Evolutionary conservation across 129 eudicot genomes (phyloP), one percentile per base, ranked within the genome.

Genomic region (Flaveria trinervia): DNA sequence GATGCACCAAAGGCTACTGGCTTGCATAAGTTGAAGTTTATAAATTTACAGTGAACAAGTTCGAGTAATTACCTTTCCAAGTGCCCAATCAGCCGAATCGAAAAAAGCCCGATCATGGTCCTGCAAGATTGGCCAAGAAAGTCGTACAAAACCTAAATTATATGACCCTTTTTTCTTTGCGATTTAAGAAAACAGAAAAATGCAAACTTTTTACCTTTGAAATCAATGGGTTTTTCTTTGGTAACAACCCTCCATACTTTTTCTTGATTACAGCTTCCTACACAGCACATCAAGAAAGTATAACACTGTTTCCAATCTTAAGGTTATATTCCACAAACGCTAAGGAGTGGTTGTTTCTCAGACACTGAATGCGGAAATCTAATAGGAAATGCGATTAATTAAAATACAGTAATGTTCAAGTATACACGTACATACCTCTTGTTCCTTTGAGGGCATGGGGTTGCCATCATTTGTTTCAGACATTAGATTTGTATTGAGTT

Each of bases 81-180:
- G 70, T 48, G 96, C 98, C 98, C 98, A 93, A 74, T 93, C 98
- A 72, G 98, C 98, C 65, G 98, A 93, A 82, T 93, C 97, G 50
- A 93, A 93, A 62, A 85, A 93, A 65, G 98, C 98, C 30, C 84
- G 96, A 54, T 93, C 98, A 74, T 90, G 89, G 76, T 93, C 98
- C 98, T 93, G 57, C 67, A 65, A 72, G 74, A 77, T 77, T 72
- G 75, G 61, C 45, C 68, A 67, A 82, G 12, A 72, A 77, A 26
- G 36, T 52, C 9, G 65, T 62, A 72, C 62, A 77, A 55, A 39
- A 65, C 3, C 1, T 7, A 33, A 54, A 28, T 71, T 71, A 45
- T 30, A 12, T 5, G 26, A 67, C 30, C 25, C 60, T 26, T 43
- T 26, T 39, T 54, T 73, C 62, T 50, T 77, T 15, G 12, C 22